A percentile compares a stretch with the other conserved stretches of the same genome.
Evolutionary conservation across 2,329 filamentous ascomycete genomes (phyloP).

Genomic region (Helotiales sp.): DNA sequence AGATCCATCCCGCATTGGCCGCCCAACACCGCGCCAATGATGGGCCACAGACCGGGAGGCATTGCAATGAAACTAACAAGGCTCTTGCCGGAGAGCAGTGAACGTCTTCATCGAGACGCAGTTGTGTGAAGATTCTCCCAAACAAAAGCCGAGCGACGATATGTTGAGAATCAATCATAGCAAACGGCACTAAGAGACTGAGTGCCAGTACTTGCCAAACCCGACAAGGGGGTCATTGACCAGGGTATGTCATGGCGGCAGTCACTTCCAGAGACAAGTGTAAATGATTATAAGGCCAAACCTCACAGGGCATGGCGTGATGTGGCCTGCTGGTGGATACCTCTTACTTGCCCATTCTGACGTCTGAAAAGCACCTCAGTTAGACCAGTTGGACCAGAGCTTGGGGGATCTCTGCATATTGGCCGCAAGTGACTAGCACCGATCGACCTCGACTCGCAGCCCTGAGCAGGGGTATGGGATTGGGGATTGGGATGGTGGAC

Average conservation of each 20-base stretch:
- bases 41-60: conserved; percentile 28
- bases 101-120: conserved; percentile 30
- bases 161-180: conserved; percentile 19
- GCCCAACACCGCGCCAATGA: conserved; percentile 38
- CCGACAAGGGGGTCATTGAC: conserved; percentile 34
- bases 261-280: conserved; percentile 36
- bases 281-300: conserved; percentile 35
- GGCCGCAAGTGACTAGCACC: conserved; percentile 33
- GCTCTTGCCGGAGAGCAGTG: conserved; percentile 27
- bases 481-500: neutral
- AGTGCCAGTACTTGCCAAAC: conserved; percentile 39
- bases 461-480: conserved; percentile 5
- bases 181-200: conserved; percentile 32
- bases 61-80: conserved; percentile 40
- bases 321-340: conserved; percentile 29
- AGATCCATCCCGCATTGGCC: conserved; percentile 34
- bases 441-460: conserved; percentile 30
- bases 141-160: conserved; percentile 17
- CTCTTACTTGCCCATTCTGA: too few relatives aligned
- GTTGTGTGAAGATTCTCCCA: conserved; percentile 17
- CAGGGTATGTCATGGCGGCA: conserved; percentile 37
- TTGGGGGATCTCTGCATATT: conserved; percentile 27
- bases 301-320: conserved; percentile 24
- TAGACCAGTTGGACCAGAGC: too few relatives aligned
- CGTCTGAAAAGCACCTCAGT: too few relatives aligned